Evolutionary conservation across 2,329 filamentous ascomycete genomes (phyloP).

Genomic region (Cordyceps cateniannulata): DNA sequence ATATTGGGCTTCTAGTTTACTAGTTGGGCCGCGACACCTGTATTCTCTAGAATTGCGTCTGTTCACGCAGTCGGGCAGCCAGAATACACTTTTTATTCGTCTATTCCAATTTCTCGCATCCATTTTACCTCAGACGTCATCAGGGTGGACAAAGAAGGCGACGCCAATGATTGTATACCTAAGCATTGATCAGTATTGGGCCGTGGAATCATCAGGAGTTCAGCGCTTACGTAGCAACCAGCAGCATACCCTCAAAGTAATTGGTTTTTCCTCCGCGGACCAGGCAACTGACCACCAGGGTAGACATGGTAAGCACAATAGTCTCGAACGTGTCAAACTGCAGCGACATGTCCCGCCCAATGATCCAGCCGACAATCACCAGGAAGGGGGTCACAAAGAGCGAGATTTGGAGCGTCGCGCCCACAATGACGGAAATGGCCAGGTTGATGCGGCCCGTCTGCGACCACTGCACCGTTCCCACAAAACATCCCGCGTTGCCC

Average conservation of each 20-base stretch:
- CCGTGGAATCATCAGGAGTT: too few relatives aligned
- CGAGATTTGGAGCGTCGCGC: slow-evolving; percentile 17
- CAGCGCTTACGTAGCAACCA: slow-evolving; percentile 14
- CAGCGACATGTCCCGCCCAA: slow-evolving; percentile 14
- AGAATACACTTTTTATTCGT: background rate
- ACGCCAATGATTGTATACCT: slow-evolving; percentile 11
- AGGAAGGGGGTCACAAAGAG: slow-evolving; percentile 17
- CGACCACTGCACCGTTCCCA: slow-evolving; percentile 17
- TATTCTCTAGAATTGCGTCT: background rate
- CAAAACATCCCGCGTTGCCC: slow-evolving; percentile 16
- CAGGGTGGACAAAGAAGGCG: slow-evolving; percentile 9
- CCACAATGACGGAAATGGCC: slow-evolving; percentile 17
- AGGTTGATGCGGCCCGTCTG: slow-evolving; percentile 15
- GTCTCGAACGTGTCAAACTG: slow-evolving; percentile 17
- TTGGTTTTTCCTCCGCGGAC: slow-evolving; percentile 16
- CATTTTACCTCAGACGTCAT: background rate
- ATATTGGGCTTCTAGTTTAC: too few relatives aligned
- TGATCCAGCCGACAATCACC: slow-evolving; percentile 14
- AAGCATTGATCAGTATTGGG: background rate
- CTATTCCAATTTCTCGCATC: background rate
- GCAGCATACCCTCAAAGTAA: slow-evolving; percentile 16
- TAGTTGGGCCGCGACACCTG: too few relatives aligned
- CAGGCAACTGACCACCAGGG: slow-evolving; percentile 16
- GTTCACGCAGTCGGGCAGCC: background rate
- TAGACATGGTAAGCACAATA: slow-evolving; percentile 16